Conservation (phyloP, 805 yeast species). For the Teunomyces stri region DNA sequence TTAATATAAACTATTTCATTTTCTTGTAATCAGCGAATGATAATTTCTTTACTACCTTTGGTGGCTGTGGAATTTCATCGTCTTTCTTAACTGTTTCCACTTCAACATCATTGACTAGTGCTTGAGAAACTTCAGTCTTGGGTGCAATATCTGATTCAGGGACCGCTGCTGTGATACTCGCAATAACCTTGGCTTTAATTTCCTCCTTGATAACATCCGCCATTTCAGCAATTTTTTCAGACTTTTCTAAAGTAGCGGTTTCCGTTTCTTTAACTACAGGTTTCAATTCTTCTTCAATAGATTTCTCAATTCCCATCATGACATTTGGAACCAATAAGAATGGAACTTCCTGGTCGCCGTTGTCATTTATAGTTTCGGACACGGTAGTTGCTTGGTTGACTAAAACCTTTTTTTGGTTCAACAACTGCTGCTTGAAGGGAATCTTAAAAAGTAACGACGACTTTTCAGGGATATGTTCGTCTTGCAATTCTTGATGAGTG, state of each 20-base stretch:
- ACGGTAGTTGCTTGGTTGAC: not conserved
- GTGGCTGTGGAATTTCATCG: constrained; percentile 1
- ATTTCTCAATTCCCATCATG: constrained; percentile 19
- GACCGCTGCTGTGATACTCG: not conserved
- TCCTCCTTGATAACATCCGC: constrained; percentile 1
- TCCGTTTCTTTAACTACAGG: constrained; percentile 20
- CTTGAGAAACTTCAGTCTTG: not conserved
- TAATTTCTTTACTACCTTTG: constrained; percentile 48
- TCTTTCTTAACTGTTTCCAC: not conserved
- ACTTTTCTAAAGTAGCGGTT: constrained; percentile 1
- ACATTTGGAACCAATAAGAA: constrained; percentile 27
- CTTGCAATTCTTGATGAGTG: constrained; percentile 9
- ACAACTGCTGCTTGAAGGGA: constrained; percentile 25
- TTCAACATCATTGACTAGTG: not conserved
- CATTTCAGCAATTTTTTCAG: constrained; percentile 3
- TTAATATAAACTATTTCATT: constrained; percentile 38
- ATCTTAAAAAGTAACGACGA: constrained; percentile 14
- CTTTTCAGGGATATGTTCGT: constrained; percentile 10
- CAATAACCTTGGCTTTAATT: constrained; percentile 2
- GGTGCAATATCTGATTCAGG: not conserved
- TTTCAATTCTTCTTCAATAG: constrained; percentile 20
- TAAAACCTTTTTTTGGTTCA: not conserved
- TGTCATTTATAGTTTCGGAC: not conserved
- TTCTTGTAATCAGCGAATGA: constrained; percentile 76
- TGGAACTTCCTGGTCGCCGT: constrained; percentile 9